Base-by-base conservation (phyloP, 2,329 filamentous ascomycete species). In the Fusarium marasasianum region DNA sequence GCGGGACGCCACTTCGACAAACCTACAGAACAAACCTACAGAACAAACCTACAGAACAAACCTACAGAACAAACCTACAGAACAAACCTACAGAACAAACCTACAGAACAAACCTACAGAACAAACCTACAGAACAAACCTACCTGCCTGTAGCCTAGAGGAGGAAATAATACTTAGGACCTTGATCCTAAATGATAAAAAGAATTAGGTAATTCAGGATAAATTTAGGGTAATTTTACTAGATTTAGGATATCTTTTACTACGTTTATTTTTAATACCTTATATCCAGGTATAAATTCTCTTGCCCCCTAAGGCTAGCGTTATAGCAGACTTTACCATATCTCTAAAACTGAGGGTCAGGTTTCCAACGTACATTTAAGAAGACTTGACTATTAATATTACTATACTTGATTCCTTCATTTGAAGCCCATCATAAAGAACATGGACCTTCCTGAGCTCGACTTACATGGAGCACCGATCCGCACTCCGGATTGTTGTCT, bases 401-500 rank as follows among this genome's bases (percentile, higher is more conserved):
- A 31, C 24, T 11, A 7, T 22, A 37, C 37, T 26, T 22, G 18
- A 35, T 17, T 35, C 24, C 20, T n/a, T 22, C 38, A 18, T 41
- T 15, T 5, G n/a, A 20, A 18, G n/a, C 24, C 17, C 18, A 41
- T n/a, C 14, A 13, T 29, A 33, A 26, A 17, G 11, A 37, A 8
- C 11, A 78, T 77, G 75, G 56, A 73, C 47, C 73, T 69, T 26
- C 73, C 73, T 5, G 14, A 56, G 22, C 66, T 79, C 18, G 20
- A 47, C 40, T 55, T 69, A 12, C 51, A 69, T 6, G 53, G 58
- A 61, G 15, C 37, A 9, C 74, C 78, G 5, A 53, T 68, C n/a
- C 78, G 76, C 14, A 76, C 79, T 50, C 73, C 73, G 12, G 76
- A 80, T 56, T 81, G 78, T 44, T 81, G 80, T 57, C 73, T 81